Evolutionary conservation across 2,329 filamentous ascomycete genomes (phyloP).

Genomic region (Daldinia eschscholtzii): DNA sequence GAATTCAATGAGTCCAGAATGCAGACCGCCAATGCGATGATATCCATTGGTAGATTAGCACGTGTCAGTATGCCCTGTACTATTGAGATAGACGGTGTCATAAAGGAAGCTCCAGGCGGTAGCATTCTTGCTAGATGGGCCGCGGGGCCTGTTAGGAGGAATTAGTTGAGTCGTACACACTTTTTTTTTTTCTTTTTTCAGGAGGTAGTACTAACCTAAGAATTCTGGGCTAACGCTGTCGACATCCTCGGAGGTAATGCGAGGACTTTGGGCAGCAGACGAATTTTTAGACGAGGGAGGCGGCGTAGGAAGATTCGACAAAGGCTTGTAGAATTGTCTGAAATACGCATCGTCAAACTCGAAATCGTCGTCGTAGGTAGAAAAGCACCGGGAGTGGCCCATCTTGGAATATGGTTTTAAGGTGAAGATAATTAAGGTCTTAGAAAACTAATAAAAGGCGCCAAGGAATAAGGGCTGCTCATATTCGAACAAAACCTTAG

Average conservation of each 20-base stretch:
- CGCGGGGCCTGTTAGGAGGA: constrained; percentile 66
- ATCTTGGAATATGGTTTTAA: constrained; percentile 44
- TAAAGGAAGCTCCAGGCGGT: constrained; percentile 72
- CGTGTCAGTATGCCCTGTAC: constrained; percentile 72
- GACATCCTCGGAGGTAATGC: constrained; percentile 59
- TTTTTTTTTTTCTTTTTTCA: neutral
- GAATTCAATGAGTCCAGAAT: constrained; percentile 74
- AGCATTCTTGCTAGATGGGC: constrained; percentile 76
- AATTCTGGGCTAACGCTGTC: constrained; percentile 59
- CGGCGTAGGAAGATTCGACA: constrained; percentile 76
- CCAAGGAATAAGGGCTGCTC: constrained; percentile 42
- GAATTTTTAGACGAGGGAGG: constrained; percentile 67
- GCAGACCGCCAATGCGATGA: constrained; percentile 73
- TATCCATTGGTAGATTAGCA: constrained; percentile 70
- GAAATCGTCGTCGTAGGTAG: constrained; percentile 58
- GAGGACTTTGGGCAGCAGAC: constrained; percentile 60
- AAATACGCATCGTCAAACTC: constrained; percentile 68
- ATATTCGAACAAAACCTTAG: constrained; percentile 43
- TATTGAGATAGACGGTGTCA: constrained; percentile 67
- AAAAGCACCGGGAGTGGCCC: constrained; percentile 54
- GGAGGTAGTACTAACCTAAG: constrained; percentile 54
- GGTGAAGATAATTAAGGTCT: constrained; percentile 42
- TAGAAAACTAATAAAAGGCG: constrained; percentile 40
- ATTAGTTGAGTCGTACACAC: constrained; percentile 22
- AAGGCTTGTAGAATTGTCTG: constrained; percentile 70